A percentile compares a stretch with the other conserved stretches of the same genome.
Conservation (phyloP, 2,329 filamentous ascomycete genomes). For the Colletotrichum tropicicola region DNA sequence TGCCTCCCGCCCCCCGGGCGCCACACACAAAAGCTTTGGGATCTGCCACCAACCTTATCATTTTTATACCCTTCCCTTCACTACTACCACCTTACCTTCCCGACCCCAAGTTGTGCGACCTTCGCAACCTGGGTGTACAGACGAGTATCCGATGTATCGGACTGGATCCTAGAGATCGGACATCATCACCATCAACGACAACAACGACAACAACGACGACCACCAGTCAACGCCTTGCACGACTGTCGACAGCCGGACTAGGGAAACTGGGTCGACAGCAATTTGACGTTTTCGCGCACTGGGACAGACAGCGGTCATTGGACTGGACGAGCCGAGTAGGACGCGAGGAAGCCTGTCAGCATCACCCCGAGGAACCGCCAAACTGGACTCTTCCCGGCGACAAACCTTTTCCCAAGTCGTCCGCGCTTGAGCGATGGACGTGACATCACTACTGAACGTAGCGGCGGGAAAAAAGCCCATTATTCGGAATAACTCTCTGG, state of each 20-base stretch:
- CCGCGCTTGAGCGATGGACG: constrained; percentile 33
- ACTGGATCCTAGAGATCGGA: constrained; percentile 30
- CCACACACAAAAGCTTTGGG: constrained; percentile 31
- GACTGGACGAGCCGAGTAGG: not conserved
- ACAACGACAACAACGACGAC: not conserved
- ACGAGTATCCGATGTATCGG: constrained; percentile 30
- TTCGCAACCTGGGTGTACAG: constrained; percentile 26
- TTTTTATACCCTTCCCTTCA: not conserved
- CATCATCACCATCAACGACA: not conserved
- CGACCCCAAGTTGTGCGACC: constrained; percentile 25
- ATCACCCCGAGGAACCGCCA: constrained; percentile 18
- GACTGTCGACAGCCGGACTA: not conserved
- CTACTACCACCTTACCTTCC: constrained; percentile 19
- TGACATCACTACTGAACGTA: constrained; percentile 34
- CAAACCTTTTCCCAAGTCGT: constrained; percentile 23
- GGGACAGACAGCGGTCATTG: not conserved
- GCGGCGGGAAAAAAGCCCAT: constrained; percentile 31
- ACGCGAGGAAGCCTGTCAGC: not conserved
- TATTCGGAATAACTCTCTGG: constrained; percentile 22
- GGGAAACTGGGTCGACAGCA: not conserved
- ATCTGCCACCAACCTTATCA: constrained; percentile 31
- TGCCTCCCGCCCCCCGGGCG: constrained; percentile 23
- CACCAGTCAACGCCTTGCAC: not conserved
- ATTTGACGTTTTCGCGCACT: not conserved
- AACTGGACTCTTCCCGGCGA: constrained; percentile 26